Conservation (phyloP, 2,329 filamentous ascomycete genomes). For the Samsoniella hepiali region DNA sequence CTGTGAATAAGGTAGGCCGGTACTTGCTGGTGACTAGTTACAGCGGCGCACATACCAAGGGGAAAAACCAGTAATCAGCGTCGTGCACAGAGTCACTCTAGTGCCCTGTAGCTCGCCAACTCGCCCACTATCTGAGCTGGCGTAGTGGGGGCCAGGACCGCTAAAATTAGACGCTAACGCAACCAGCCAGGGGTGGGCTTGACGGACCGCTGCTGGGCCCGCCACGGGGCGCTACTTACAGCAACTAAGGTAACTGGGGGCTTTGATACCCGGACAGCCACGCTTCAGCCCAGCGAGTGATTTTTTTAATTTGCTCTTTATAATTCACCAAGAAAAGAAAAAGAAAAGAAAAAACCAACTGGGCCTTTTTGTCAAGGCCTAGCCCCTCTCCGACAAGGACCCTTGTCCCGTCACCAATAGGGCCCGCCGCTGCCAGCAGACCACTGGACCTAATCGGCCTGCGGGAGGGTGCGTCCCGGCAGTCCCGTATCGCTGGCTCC, state of each 20-base stretch:
- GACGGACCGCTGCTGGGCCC: too few species aligned
- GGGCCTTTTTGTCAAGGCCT: too few species aligned
- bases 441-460: not conserved
- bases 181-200: not conserved
- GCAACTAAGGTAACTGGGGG: too few species aligned
- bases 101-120: not conserved
- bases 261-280: too few species aligned
- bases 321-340: not conserved
- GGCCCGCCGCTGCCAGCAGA: slow-evolving; percentile 4
- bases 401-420: not conserved
- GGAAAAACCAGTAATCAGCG: not conserved
- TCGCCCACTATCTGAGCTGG: not conserved
- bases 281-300: too few species aligned
- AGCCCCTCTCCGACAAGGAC: too few species aligned
- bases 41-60: not conserved
- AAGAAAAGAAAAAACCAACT: not conserved
- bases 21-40: not conserved
- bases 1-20: too few species aligned
- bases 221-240: too few species aligned
- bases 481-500: slow-evolving; percentile 3
- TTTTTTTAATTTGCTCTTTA: too few species aligned
- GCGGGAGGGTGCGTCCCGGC: too few species aligned
- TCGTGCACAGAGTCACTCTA: not conserved
- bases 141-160: not conserved
- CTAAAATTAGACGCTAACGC: not conserved